A percentile compares a stretch with the other conserved stretches of the same genome.
phyloP scores from a whole-genome alignment of 768 basidiomycete genomes.

The Exsudoporus frostii region DNA sequence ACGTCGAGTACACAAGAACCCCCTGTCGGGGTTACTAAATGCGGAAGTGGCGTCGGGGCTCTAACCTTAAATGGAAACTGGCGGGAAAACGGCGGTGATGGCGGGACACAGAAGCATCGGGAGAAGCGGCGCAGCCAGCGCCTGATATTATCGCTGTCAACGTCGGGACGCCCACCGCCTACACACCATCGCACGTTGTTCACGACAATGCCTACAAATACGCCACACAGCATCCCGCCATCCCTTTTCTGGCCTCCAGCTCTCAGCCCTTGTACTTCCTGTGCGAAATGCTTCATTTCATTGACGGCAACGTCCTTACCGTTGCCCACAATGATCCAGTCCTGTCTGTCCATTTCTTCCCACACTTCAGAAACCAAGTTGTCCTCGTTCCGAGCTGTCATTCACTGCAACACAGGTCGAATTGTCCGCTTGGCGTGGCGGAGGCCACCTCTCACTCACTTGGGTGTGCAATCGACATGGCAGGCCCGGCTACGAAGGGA shows the following conservation, averaged over 20 bases:
- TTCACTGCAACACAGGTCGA: background rate
- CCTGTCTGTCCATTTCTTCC: background rate
- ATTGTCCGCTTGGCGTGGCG: background rate
- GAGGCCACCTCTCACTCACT: background rate
- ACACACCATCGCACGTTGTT: conserved; percentile 16
- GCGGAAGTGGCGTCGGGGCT: conserved; percentile 19
- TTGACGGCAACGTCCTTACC: background rate
- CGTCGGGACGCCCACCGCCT: conserved; percentile 1
- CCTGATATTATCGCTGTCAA: conserved; percentile 18
- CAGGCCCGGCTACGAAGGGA: too few relatives aligned
- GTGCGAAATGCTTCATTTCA: background rate
- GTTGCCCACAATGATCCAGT: background rate
- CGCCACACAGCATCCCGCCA: background rate
- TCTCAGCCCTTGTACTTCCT: background rate
- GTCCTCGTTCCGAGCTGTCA: background rate
- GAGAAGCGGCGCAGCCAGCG: conserved; percentile 8
- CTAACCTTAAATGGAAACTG: conserved; percentile 14
- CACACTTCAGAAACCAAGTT: background rate
- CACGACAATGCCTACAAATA: background rate
- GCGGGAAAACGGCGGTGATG: conserved; percentile 24
- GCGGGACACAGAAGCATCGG: conserved; percentile 19
- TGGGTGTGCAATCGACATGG: background rate
- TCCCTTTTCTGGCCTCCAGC: conserved; percentile 4
- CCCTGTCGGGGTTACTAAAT: conserved; percentile 20
- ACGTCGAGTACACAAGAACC: conserved; percentile 11